These are phyloP conservation scores for Fraxinus greggii DNA, from an alignment of 305 asterid genomes.

Conservation along the genomic window DNA sequence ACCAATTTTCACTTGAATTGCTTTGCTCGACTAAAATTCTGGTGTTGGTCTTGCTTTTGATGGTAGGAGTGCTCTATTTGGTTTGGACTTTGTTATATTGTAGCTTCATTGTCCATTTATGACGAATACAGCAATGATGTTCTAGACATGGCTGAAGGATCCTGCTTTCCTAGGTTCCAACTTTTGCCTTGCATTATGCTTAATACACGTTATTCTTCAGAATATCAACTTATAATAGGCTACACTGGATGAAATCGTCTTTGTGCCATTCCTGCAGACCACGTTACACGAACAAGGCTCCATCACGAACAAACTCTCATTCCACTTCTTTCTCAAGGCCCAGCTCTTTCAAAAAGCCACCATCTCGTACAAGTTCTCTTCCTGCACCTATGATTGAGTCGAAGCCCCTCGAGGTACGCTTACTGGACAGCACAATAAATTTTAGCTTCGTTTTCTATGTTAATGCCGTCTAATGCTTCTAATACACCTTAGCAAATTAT, in stretches of 20 bases:
- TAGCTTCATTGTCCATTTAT: constrained; percentile 75
- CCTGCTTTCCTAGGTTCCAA: constrained; percentile 83
- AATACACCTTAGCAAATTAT: not conserved
- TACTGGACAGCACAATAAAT: not conserved
- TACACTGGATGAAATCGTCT: not conserved
- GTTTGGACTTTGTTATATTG: constrained; percentile 79
- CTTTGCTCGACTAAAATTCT: not conserved
- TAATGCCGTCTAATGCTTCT: not conserved
- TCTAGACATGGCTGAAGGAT: constrained; percentile 91
- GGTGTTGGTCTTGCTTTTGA: constrained; percentile 6
- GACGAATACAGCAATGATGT: constrained; percentile 95
- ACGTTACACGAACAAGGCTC: constrained; percentile 48
- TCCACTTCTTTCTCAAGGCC: constrained; percentile 39
- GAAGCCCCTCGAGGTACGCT: constrained; percentile 73
- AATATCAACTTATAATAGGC: not conserved
- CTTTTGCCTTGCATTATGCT: not conserved
- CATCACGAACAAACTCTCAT: constrained; percentile 38
- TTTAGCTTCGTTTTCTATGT: not conserved
- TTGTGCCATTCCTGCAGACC: constrained; percentile 52
- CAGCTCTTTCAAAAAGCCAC: constrained; percentile 33
- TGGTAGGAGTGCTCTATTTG: constrained; percentile 84
- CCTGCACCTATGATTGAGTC: constrained; percentile 63
- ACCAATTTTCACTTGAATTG: not conserved
- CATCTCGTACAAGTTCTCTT: constrained; percentile 34
- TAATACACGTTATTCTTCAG: not conserved